Evolutionary conservation across 2,329 filamentous ascomycete genomes (phyloP).

Genomic region (Diaporthe vexans): DNA sequence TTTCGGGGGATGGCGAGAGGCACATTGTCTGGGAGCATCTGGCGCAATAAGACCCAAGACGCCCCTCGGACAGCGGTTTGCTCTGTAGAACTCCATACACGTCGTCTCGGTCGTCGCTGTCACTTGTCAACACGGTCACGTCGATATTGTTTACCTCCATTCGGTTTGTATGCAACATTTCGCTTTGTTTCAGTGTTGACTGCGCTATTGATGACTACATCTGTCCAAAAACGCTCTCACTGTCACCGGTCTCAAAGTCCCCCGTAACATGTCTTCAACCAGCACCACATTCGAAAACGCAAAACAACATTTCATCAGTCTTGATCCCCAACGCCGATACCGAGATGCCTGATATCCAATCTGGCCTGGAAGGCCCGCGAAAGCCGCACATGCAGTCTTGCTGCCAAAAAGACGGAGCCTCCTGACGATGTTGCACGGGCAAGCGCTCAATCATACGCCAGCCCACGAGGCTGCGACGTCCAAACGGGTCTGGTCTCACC

Average conservation of each 20-base stretch:
- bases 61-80: slow-evolving; percentile 19
- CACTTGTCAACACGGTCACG: not conserved
- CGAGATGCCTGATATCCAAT: not conserved
- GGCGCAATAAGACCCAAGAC: slow-evolving; percentile 46
- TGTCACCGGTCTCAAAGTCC: not conserved
- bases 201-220: not conserved
- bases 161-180: slow-evolving; percentile 14
- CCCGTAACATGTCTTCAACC: not conserved
- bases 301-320: not conserved
- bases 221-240: not conserved
- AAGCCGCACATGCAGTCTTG: not conserved
- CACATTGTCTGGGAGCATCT: slow-evolving; percentile 37
- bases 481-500: slow-evolving; percentile 9
- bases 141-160: not conserved
- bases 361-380: not conserved
- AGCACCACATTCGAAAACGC: not conserved
- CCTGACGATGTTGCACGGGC: not conserved
- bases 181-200: not conserved
- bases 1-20: slow-evolving; percentile 32
- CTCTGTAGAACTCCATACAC: not conserved
- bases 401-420: no score
- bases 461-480: slow-evolving; percentile 1
- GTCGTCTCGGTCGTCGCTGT: slow-evolving; percentile 3
- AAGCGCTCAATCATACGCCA: slow-evolving; percentile 10
- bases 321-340: slow-evolving; percentile 11